Evolutionary conservation across 2,329 filamentous ascomycete genomes (phyloP), one percentile per base, ranked within the genome.

Genomic region (Alternaria sp.): DNA sequence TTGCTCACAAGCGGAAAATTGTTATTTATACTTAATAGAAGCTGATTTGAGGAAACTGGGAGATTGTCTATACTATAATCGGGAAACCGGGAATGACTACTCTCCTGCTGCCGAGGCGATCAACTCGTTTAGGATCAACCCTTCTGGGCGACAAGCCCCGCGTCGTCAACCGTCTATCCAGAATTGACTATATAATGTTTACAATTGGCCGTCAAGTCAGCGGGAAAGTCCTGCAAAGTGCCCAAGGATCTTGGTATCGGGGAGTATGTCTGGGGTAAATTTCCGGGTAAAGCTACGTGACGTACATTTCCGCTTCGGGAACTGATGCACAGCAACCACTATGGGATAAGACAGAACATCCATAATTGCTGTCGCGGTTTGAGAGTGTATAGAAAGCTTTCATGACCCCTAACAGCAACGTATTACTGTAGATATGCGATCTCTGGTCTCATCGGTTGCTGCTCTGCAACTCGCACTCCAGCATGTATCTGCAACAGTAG

Each of bases 401-500:
- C 21, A 23, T 23, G 21, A 23, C 21, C 21, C 21, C 21, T 23
- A 23, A 23, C 21, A 23, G 21, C 21, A 23, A 23, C 21, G 21
- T 23, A 23, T 23, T 23, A 23, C 21, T 23, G 21, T 23, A 23
- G 21, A 23, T 23, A 23, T 23, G 21, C 21, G 21, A 23, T 23
- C 21, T 23, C 21, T 23, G 21, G 21, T 23, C 21, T 23, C 21
- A 23, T 23, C 21, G 21, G 21, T 23, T 23, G 21, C 21, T 23
- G 21, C 21, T 23, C 11, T 23, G 13, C 17, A 17, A 15, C 13
- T 53, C 15, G 6, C 36, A 4, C 6, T 51, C 26, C 47, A 40
- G 4, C 21, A 55, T 25, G 44, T 28, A 21, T 47, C 54, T 4
- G 68, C 66, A 17, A 58, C 61, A 5, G 25, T 66, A n/a, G 70